A percentile compares a stretch with the other conserved stretches of the same genome.
Evolutionary conservation across 257 asterid genomes (phyloP).

Genomic region (Nicotiana noctiflora): DNA sequence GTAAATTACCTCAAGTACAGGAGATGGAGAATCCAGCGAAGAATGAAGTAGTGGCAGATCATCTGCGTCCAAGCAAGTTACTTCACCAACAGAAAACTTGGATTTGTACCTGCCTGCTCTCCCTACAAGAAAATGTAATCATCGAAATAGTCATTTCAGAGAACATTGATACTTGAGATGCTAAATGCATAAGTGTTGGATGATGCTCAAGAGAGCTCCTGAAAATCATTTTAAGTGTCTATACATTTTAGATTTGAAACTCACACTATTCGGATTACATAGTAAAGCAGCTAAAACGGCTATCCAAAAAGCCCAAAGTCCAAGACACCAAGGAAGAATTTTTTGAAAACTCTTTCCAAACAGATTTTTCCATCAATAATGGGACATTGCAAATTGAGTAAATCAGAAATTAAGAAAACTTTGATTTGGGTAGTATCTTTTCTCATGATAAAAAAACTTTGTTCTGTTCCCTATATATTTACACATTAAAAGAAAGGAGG

Average conservation of each 20-base stretch:
- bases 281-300: background rate
- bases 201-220: background rate
- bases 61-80: slow-evolving; percentile 55
- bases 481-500: background rate
- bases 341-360: background rate
- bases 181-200: background rate
- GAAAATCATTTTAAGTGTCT: background rate
- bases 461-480: background rate
- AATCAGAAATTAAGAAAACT: background rate
- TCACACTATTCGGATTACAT: background rate
- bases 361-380: background rate
- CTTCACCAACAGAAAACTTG: slow-evolving; percentile 76
- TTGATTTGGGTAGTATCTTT: background rate
- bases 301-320: background rate
- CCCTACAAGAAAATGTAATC: slow-evolving; percentile 47
- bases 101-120: slow-evolving; percentile 98
- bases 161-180: background rate
- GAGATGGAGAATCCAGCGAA: slow-evolving; percentile 70
- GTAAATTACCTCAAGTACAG: slow-evolving; percentile 61
- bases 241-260: background rate
- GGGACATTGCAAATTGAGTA: background rate
- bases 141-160: background rate
- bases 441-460: background rate
- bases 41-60: slow-evolving; percentile 85
- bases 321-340: background rate